phyloP scores from a whole-genome alignment of 179 eudicot genomes.

The Pouteria campechiana region DNA sequence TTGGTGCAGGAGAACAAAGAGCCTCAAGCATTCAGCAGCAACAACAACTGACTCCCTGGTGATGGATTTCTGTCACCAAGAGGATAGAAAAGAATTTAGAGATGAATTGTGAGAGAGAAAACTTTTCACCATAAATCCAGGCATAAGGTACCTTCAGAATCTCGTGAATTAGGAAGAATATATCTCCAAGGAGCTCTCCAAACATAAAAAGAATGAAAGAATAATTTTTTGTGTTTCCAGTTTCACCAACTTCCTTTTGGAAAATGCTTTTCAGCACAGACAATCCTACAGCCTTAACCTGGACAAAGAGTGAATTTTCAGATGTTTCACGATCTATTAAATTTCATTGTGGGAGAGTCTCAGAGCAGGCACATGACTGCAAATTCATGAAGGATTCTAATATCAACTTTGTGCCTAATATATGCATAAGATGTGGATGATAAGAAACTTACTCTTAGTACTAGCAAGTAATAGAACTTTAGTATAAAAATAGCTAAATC shows the following conservation, averaged over 20 bases:
- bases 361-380: too few species aligned
- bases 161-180: slow-evolving; percentile 30
- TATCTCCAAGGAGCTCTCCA: slow-evolving; percentile 59
- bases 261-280: slow-evolving; percentile 68
- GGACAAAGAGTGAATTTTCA: slow-evolving; percentile 8
- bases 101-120: background rate
- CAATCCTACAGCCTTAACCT: slow-evolving; percentile 80
- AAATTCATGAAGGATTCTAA: too few species aligned
- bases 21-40: slow-evolving; percentile 77
- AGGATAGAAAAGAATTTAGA: slow-evolving; percentile 10
- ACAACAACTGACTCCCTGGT: slow-evolving; percentile 63
- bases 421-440: too few species aligned
- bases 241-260: slow-evolving; percentile 34
- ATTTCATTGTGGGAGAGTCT: too few species aligned
- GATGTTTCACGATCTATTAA: too few species aligned
- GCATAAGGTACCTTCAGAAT: slow-evolving; percentile 44
- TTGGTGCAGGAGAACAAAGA: slow-evolving; percentile 75
- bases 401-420: too few species aligned
- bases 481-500: too few species aligned
- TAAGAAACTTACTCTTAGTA: too few species aligned
- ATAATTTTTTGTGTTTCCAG: slow-evolving; percentile 31
- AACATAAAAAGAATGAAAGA: slow-evolving; percentile 46
- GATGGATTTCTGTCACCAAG: slow-evolving; percentile 51
- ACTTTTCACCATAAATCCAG: slow-evolving; percentile 6
- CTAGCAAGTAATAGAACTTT: too few species aligned